phyloP scores from a whole-genome alignment of 257 asterid species.

The Haberlea rhodopensis region DNA sequence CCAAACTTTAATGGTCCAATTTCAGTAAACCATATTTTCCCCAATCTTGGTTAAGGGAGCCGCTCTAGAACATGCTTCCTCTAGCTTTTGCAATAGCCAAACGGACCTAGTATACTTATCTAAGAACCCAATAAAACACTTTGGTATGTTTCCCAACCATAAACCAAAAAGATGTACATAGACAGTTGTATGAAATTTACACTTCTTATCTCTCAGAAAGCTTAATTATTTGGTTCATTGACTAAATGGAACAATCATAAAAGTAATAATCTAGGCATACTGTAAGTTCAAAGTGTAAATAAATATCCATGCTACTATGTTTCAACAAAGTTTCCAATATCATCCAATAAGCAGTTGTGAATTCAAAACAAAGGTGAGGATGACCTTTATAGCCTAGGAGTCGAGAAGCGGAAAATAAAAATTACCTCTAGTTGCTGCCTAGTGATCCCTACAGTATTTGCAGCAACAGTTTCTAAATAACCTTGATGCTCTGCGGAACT shows the following conservation, averaged over 20 bases:
- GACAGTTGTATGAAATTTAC: neutral
- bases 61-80: too few species aligned
- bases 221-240: neutral
- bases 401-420: constrained; percentile 7
- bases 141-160: neutral
- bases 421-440: constrained; percentile 68
- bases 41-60: too few species aligned
- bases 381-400: neutral
- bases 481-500: constrained; percentile 35
- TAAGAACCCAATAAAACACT: neutral
- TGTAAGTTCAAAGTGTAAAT: neutral
- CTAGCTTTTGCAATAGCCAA: too few species aligned
- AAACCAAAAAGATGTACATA: neutral
- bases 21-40: neutral
- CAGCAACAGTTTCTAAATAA: constrained; percentile 47
- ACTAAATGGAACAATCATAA: neutral
- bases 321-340: neutral
- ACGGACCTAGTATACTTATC: neutral
- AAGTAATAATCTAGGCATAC: neutral
- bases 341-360: constrained; percentile 4
- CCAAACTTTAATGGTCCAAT: neutral
- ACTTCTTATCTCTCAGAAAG: neutral
- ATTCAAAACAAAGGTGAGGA: constrained; percentile 8
- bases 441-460: constrained; percentile 70
- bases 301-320: constrained; percentile 1